These are phyloP conservation scores for Zea mays DNA, from an alignment of 176 grass and related monocot species.

Conservation along the genomic window DNA sequence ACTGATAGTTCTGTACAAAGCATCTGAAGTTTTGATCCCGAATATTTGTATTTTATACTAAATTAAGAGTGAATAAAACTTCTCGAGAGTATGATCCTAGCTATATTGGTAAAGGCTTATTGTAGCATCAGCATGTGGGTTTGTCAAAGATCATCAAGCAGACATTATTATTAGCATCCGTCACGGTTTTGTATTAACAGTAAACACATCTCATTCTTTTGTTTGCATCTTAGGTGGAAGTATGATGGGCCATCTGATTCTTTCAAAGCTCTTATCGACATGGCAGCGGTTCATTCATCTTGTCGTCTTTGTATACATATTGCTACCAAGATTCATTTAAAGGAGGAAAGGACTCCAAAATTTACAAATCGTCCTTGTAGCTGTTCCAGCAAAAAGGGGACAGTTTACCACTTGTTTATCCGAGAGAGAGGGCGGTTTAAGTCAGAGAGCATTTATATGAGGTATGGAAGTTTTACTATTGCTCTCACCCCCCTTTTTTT, in stretches of 20 bases:
- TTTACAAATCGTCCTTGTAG: conserved; percentile 82
- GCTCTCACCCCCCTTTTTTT: neutral
- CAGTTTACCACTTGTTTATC: conserved; percentile 85
- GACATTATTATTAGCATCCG: neutral
- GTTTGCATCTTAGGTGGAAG: conserved; percentile 75
- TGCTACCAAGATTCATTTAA: conserved; percentile 82
- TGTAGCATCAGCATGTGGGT: neutral
- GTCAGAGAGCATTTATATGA: conserved; percentile 75
- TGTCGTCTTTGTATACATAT: conserved; percentile 95
- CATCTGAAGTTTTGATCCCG: neutral
- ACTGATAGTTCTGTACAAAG: neutral
- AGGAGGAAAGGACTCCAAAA: conserved; percentile 63
- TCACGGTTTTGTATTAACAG: neutral
- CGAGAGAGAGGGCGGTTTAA: conserved; percentile 89
- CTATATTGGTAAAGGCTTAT: conserved; percentile 18
- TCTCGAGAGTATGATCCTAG: neutral
- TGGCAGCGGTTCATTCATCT: conserved; percentile 95
- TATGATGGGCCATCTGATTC: conserved; percentile 91
- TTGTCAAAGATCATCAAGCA: conserved; percentile 25
- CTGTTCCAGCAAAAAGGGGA: conserved; percentile 61
- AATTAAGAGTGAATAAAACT: neutral
- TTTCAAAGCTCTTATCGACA: conserved; percentile 95
- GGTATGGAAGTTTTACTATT: conserved; percentile 49
- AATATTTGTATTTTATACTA: neutral
- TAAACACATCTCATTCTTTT: conserved; percentile 16